Evolutionary conservation across 2,329 filamentous ascomycete genomes (phyloP), one percentile per base, ranked within the genome.

Genomic region (Claviceps purpurea): DNA sequence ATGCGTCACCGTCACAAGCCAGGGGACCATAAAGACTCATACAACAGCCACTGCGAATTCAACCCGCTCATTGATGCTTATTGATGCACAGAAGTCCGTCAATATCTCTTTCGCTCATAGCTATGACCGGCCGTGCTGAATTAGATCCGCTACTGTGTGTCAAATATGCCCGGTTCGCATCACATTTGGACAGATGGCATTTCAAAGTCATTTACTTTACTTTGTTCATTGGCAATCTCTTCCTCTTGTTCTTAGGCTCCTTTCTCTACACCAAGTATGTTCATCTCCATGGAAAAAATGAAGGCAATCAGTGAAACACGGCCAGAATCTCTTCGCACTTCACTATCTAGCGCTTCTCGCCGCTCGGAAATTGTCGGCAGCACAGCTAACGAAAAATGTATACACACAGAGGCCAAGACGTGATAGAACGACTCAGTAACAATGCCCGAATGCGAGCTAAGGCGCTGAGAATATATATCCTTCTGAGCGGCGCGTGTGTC

Each of bases 151-250:
- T 61, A 39, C 61, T 70, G 16, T 72, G 70, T 54, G 50, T 57
- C 24, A 58, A 64, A 42, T 73, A 73, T 58, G 73, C 73, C 39
- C 59, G 64, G 44, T 76, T 76, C 57, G 71, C 73, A 30, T 62
- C 67, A 5, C 60, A 70, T 53, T 61, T 76, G 54, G 65, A 64
- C 11, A 59, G 68, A 50, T 61, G 63, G 58, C 64, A 75, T 56
- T 73, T 74, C 54, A 70, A 72, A 55, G 58, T 68, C 13, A 62
- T 75, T 24, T 76, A 74, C 62, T 76, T 72, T 72, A 56, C 60
- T 11, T 54, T 76, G 49, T 76, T 76, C 57, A 56, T 68, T 24
- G 59, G 65, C 18, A 74, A 75, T 50, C 56, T 76, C 0, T 47
- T 70, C 8, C 59, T 76, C 16, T 64, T 76, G 26, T 75, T 72